phyloP scores from a whole-genome alignment of 164 flowering plant genomes.

The Cinnamomum chago region DNA sequence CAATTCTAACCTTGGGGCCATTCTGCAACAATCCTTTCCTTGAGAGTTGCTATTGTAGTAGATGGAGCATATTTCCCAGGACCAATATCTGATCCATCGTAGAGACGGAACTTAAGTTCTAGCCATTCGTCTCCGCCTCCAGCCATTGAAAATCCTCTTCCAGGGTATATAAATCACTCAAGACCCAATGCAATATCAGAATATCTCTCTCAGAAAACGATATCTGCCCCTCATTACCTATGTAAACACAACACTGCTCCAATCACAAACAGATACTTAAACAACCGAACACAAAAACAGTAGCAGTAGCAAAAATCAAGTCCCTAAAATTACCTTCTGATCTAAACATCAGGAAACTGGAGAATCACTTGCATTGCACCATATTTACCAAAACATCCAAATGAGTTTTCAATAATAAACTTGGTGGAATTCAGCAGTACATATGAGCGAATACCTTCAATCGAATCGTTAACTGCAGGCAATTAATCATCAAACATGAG shows the following conservation, averaged over 20 bases:
- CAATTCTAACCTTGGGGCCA: constrained; percentile 53
- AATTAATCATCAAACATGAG: not conserved
- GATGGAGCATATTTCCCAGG: constrained; percentile 47
- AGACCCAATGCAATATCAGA: constrained; percentile 10
- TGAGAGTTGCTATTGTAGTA: constrained; percentile 45
- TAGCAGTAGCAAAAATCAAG: not conserved
- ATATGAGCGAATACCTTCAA: not conserved
- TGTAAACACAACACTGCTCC: not conserved
- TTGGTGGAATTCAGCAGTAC: not conserved
- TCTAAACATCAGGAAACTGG: constrained; percentile 2
- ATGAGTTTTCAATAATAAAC: not conserved
- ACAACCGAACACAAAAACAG: not conserved
- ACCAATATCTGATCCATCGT: constrained; percentile 60
- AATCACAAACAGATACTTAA: not conserved
- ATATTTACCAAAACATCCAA: not conserved
- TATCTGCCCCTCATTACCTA: constrained; percentile 13
- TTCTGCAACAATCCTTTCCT: constrained; percentile 49
- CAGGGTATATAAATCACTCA: not conserved
- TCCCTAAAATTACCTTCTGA: constrained; percentile 3
- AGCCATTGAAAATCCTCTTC: constrained; percentile 19
- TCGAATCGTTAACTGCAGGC: not conserved
- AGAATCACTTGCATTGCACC: constrained; percentile 5
- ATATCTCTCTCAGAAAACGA: not conserved
- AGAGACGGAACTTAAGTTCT: constrained; percentile 48
- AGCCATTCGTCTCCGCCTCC: constrained; percentile 31